These are phyloP conservation scores for Magnolia officinalis DNA, from an alignment of 164 flowering plant species.

Conservation along the genomic window DNA sequence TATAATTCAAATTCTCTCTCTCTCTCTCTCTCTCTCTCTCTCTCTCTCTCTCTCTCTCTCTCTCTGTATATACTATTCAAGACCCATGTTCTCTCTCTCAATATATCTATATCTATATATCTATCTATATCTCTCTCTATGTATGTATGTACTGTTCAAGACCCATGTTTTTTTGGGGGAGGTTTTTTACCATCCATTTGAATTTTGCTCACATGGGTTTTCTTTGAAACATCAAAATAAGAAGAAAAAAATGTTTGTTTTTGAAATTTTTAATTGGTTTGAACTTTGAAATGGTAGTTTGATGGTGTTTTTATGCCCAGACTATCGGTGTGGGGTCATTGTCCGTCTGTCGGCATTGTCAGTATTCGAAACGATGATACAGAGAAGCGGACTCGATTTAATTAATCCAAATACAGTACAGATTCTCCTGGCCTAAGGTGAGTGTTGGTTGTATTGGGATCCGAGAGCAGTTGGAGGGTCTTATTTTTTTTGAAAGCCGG, in stretches of 20 bases:
- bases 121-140: too few species aligned
- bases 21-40: not conserved
- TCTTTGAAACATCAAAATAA: constrained; percentile 1
- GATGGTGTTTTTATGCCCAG: constrained; percentile 8
- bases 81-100: too few species aligned
- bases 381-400: constrained; percentile 12
- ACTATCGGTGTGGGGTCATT: constrained; percentile 43
- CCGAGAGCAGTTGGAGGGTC: constrained; percentile 8
- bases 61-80: not conserved
- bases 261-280: constrained; percentile 9
- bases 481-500: not conserved
- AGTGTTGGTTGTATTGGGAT: constrained; percentile 6
- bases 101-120: too few species aligned
- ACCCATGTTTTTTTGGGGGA: not conserved
- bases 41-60: not conserved
- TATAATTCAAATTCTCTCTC: constrained; percentile 8
- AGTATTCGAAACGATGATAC: constrained; percentile 32
- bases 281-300: constrained; percentile 18
- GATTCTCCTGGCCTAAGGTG: constrained; percentile 9
- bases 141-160: too few species aligned
- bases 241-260: not conserved
- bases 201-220: not conserved
- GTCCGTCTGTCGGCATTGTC: constrained; percentile 55
- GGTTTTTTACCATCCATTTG: not conserved
- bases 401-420: constrained; percentile 12